Evolutionary conservation across 805 yeast species (phyloP), one percentile per base, ranked within the genome.

Genomic region (Schizosaccharomyces octosporus): DNA sequence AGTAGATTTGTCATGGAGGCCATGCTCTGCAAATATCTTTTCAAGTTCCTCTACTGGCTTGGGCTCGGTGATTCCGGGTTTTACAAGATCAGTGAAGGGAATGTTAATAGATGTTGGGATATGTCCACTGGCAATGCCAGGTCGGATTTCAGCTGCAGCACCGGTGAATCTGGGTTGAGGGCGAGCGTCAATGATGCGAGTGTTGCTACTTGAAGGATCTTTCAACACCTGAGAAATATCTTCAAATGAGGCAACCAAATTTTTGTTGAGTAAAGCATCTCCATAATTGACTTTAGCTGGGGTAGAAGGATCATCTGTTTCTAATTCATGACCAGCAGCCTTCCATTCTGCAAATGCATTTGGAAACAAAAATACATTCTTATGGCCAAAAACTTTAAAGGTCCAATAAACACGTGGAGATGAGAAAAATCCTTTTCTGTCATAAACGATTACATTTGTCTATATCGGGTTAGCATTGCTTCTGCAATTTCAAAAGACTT

Each of bases 321-420:
- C 57, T 17, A 51, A 29, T 24, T 15, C 39, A 4, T 19, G n/a
- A 21, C 57, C 57, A 21, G 11, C 6, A 24, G 31, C n/a, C 9
- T 21, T 51, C 57, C 57, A 51, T 2, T 21, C 57, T 17, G 31
- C 11, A 6, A 57, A 57, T 43, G 29, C 48, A 57, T 36, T 36
- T 29, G 43, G 27, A 6, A 57, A 31, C 11, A 57, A 21, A 9
- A 21, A 39, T 13, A 57, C 60, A 39, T 57, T 17, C 15, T 57
- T 42, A 21, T 57, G 60, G 9, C 60, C 60, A 70, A 85, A 87
- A 0, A 84, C 74, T 45, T 81, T 77, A 67, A 93, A 78, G 66
- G 89, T 87, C 96, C 97, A 93, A 0, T 88, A 89, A 19, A 85
- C 94, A 65, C 98, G 78, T 48, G 97, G 95, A 1, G 89, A 81